Conservation (phyloP, 2,329 filamentous ascomycete genomes). For the Hypoxylon rubiginosum region DNA sequence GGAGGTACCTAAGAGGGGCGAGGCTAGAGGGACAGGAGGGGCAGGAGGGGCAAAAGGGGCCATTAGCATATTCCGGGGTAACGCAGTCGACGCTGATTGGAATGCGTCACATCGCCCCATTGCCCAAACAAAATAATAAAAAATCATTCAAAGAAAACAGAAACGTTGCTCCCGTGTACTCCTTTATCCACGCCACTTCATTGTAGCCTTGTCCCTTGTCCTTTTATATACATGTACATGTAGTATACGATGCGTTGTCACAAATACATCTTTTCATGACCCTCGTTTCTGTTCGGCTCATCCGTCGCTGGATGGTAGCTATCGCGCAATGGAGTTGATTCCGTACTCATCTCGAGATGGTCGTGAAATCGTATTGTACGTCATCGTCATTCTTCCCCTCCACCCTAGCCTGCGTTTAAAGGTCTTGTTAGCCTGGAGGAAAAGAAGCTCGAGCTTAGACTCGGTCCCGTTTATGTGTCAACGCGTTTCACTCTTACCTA, state of each 20-base stretch:
- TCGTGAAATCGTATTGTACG: slow-evolving; percentile 84
- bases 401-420: slow-evolving; percentile 8
- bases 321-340: slow-evolving; percentile 73
- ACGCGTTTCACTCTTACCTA: not conserved
- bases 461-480: not conserved
- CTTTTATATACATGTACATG: not conserved
- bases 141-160: slow-evolving; percentile 15
- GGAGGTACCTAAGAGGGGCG: not conserved
- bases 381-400: slow-evolving; percentile 57
- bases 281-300: slow-evolving; percentile 13
- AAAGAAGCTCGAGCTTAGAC: not conserved
- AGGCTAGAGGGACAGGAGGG: not conserved
- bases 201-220: slow-evolving; percentile 11
- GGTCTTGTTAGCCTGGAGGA: not conserved
- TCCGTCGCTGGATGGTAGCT: slow-evolving; percentile 24
- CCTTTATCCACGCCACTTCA: slow-evolving; percentile 8
- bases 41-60: slow-evolving; percentile 1
- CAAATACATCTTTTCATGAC: slow-evolving; percentile 23
- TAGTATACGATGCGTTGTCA: slow-evolving; percentile 25
- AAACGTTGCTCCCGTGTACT: slow-evolving; percentile 9
- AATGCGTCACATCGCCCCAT: slow-evolving; percentile 8
- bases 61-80: slow-evolving; percentile 35
- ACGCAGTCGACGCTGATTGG: slow-evolving; percentile 8
- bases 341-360: slow-evolving; percentile 81
- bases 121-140: slow-evolving; percentile 15